phyloP scores from a whole-genome alignment of 2,329 filamentous ascomycete genomes.

The Curvularia sp. region DNA sequence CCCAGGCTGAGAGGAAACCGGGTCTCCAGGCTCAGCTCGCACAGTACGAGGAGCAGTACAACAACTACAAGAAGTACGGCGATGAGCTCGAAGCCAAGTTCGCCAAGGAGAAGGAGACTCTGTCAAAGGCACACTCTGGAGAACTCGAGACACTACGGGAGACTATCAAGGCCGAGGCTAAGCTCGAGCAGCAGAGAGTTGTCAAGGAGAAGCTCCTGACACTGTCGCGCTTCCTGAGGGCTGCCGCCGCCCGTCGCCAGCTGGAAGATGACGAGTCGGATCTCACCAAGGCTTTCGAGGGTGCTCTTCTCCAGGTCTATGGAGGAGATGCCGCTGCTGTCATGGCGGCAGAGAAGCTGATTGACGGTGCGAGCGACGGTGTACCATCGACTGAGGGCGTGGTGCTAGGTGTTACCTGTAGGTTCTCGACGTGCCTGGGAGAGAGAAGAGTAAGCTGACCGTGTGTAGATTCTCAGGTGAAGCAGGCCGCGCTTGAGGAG shows the following conservation, averaged over 20 bases:
- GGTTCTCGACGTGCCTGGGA: slow-evolving; percentile 42
- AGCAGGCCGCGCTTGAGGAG: slow-evolving; percentile 58
- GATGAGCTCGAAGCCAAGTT: slow-evolving; percentile 71
- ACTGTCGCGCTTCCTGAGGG: slow-evolving; percentile 79
- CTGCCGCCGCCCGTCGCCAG: slow-evolving; percentile 77
- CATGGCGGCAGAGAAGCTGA: slow-evolving; percentile 76
- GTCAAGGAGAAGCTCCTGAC: slow-evolving; percentile 70
- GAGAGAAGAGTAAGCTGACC: slow-evolving; percentile 20
- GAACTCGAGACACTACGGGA: slow-evolving; percentile 64
- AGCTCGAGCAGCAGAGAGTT: slow-evolving; percentile 56
- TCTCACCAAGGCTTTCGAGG: slow-evolving; percentile 82
- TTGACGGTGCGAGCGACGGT: slow-evolving; percentile 72
- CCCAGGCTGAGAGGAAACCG: slow-evolving; percentile 79
- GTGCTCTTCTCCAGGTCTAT: slow-evolving; percentile 79
- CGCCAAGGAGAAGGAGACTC: slow-evolving; percentile 63
- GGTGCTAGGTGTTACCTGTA: slow-evolving; percentile 74
- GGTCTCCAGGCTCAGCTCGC: slow-evolving; percentile 71
- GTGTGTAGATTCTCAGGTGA: slow-evolving; percentile 64
- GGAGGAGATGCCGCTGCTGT: slow-evolving; percentile 78
- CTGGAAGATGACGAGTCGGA: slow-evolving; percentile 74
- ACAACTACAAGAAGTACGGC: slow-evolving; percentile 77
- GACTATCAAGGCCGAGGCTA: slow-evolving; percentile 62
- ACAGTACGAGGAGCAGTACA: slow-evolving; percentile 76
- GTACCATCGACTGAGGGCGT: slow-evolving; percentile 71
- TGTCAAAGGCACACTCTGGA: slow-evolving; percentile 63